Conservation (phyloP, 192 early-diverging fungal species). For the Chytriomyces hyalinus region DNA sequence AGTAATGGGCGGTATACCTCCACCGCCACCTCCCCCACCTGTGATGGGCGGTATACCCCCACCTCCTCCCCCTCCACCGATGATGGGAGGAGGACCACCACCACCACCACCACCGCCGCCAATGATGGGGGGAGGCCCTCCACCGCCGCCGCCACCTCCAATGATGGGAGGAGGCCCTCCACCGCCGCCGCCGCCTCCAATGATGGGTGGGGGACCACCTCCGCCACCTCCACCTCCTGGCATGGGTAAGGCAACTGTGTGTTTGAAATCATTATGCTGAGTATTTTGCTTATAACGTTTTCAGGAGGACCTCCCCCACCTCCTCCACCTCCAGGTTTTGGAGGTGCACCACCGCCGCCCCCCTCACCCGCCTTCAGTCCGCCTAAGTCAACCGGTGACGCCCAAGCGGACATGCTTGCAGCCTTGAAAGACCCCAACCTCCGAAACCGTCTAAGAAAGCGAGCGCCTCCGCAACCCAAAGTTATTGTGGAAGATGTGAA, state of each 20-base stretch:
- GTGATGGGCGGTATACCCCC: slow-evolving; percentile 36
- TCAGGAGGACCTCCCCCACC: slow-evolving; percentile 43
- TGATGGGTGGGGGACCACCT: slow-evolving; percentile 35
- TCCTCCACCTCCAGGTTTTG: slow-evolving; percentile 40
- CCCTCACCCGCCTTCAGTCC: background rate
- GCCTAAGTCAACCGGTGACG: slow-evolving; percentile 23
- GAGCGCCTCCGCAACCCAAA: slow-evolving; percentile 11
- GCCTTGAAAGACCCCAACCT: slow-evolving; percentile 45
- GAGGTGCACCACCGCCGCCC: slow-evolving; percentile 35
- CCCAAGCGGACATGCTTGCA: slow-evolving; percentile 35
- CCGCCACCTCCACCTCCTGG: slow-evolving; percentile 50
- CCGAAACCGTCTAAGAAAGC: slow-evolving; percentile 46
- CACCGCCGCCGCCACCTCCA: slow-evolving; percentile 29
- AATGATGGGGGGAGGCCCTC: slow-evolving; percentile 1
- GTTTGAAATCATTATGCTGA: background rate
- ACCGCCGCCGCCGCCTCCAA: slow-evolving; percentile 44
- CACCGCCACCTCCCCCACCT: slow-evolving; percentile 49
- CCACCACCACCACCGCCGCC: slow-evolving; percentile 43
- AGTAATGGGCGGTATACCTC: slow-evolving; percentile 31
- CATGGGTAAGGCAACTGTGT: slow-evolving; percentile 24
- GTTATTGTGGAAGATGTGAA: slow-evolving; percentile 9
- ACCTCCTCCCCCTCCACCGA: slow-evolving; percentile 45
- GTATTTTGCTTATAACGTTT: background rate
- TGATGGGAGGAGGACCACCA: slow-evolving; percentile 33
- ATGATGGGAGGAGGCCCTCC: slow-evolving; percentile 9